phyloP scores from a whole-genome alignment of 177 flowering plant genomes.

The Vitis hybrid region DNA sequence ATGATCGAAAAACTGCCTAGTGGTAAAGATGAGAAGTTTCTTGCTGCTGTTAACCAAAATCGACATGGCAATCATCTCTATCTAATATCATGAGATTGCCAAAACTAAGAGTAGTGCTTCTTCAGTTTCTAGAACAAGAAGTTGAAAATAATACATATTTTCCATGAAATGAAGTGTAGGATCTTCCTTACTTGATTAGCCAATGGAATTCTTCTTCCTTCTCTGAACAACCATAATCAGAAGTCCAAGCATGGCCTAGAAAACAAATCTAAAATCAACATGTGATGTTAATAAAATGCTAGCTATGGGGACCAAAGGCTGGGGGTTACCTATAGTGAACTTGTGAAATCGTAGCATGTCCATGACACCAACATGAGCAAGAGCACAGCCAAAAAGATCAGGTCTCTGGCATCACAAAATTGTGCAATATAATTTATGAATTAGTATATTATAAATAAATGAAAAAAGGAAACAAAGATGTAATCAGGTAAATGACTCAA shows the following conservation, averaged over 20 bases:
- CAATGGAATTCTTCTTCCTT: slow-evolving; percentile 91
- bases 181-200: slow-evolving; percentile 76
- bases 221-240: slow-evolving; percentile 97
- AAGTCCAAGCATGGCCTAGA: slow-evolving; percentile 97
- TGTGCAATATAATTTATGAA: neutral
- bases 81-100: too few relatives aligned
- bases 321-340: slow-evolving; percentile 82
- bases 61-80: too few relatives aligned
- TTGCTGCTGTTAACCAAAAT: too few relatives aligned
- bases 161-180: too few relatives aligned
- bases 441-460: neutral
- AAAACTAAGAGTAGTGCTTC: too few relatives aligned
- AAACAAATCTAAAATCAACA: slow-evolving; percentile 14
- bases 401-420: slow-evolving; percentile 66
- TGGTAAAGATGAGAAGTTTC: neutral
- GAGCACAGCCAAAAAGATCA: slow-evolving; percentile 97
- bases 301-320: slow-evolving; percentile 3
- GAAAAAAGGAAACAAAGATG: neutral
- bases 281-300: neutral
- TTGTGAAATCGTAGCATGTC: slow-evolving; percentile 99
- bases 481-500: neutral
- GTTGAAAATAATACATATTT: too few relatives aligned
- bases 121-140: too few relatives aligned
- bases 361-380: slow-evolving; percentile 99
- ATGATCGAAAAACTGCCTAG: neutral